Evolutionary conservation across 768 basidiomycete genomes (phyloP), one percentile per base, ranked within the genome.

Genomic region (Kwoniella heveanensis): DNA sequence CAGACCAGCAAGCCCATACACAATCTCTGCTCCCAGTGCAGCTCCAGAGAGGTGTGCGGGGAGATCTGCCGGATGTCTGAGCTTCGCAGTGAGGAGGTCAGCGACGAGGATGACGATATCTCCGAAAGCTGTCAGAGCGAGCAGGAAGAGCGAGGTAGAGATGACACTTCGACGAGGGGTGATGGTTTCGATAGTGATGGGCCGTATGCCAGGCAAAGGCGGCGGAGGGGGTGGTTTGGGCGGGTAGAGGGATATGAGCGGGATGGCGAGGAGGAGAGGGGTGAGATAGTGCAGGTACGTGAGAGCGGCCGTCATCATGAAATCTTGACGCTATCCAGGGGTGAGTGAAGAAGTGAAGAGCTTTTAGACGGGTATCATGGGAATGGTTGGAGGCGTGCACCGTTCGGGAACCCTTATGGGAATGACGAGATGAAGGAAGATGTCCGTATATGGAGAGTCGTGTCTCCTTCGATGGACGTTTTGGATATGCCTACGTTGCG

Each of bases 111-210:
- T 83, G 30, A 88, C 82, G 15, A 90, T 92, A 74, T 95, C 91
- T 29, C 86, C 80, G 54, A 94, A 83, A 77, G 87, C 94, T 17
- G 88, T 87, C 54, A 88, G 78, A n/a, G 89, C 85, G 24, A 84
- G 76, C 57, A 92, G 81, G 54, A 88, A 85, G 51, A 94, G 83
- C 64, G 91, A 82, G 47, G 84, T 78, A 51, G 93, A 83, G 76
- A 97, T 92, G 64, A 87, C 80, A 46, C 85, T 84, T 63, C 89
- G 86, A 74, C 93, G 88, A 46, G 92, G 92, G 56, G 87, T 83
- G 64, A 85, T 83, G 60, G 84, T 85, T 59, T 91, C 68, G 86
- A 86, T 65, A 2, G 72, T 69, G 68, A 79, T 70, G 12, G 75
- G 73, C 48, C 69, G 55, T 51, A 77, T 69, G 32, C 73, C 74